These are phyloP conservation scores for Hypomontagnella submonticulosa DNA, from an alignment of 495 filamentous ascomycete genomes.

Conservation along the genomic window DNA sequence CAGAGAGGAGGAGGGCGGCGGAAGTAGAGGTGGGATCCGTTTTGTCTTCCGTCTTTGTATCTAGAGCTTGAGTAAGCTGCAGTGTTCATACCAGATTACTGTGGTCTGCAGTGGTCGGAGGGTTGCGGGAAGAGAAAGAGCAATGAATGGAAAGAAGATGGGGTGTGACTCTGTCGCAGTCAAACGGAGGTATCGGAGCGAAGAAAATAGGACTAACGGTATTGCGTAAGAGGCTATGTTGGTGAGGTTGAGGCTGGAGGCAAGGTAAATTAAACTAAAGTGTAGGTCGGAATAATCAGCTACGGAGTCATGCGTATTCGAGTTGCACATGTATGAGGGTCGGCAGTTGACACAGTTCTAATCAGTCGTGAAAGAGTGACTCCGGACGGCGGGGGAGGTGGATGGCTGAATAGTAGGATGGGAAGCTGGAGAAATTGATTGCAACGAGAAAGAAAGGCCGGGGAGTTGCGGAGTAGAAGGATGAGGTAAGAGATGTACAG, in stretches of 20 bases:
- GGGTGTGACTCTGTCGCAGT: conserved; percentile 30
- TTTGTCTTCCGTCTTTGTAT: conserved; percentile 56
- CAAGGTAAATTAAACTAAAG: conserved; percentile 39
- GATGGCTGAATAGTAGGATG: background rate
- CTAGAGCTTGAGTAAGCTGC: conserved; percentile 28
- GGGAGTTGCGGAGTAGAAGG: conserved; percentile 32
- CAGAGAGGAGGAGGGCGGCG: conserved; percentile 56
- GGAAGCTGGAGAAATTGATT: conserved; percentile 31
- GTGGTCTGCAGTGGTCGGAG: conserved; percentile 11
- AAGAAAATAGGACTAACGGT: conserved; percentile 25
- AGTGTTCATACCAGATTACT: conserved; percentile 15
- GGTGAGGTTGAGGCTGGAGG: conserved; percentile 38
- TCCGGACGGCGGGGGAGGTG: conserved; percentile 19
- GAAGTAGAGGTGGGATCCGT: conserved; percentile 56
- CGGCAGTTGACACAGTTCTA: conserved; percentile 32
- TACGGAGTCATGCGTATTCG: conserved; percentile 34
- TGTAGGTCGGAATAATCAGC: conserved; percentile 42
- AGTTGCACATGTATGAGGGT: conserved; percentile 40
- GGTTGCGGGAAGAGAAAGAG: conserved; percentile 17
- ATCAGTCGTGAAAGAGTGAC: no score
- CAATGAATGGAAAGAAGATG: conserved; percentile 23
- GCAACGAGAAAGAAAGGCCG: conserved; percentile 17
- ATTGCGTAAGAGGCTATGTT: conserved; percentile 44
- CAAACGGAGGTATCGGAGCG: conserved; percentile 32
- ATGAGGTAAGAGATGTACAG: conserved; percentile 42